Conservation (phyloP, 2,329 filamentous ascomycete genomes). For the Metarhizium anisopliae region DNA sequence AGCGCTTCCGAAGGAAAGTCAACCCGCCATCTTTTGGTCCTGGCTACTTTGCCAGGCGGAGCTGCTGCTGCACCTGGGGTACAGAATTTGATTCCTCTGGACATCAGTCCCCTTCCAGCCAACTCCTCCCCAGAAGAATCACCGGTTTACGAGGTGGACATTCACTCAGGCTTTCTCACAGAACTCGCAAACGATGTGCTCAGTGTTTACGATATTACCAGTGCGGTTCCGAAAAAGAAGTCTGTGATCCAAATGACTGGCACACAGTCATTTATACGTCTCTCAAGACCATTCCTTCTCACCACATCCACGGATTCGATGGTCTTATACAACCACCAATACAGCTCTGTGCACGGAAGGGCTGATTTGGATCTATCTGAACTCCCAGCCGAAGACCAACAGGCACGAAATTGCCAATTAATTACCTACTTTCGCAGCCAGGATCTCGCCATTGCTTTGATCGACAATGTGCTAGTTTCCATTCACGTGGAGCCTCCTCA, state of each 20-base stretch:
- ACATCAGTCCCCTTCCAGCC: conserved; percentile 27
- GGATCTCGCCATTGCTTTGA: conserved; percentile 55
- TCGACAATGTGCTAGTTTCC: conserved; percentile 55
- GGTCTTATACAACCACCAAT: conserved; percentile 61
- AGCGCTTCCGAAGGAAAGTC: conserved; percentile 20
- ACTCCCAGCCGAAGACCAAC: conserved; percentile 26
- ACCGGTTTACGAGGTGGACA: conserved; percentile 46
- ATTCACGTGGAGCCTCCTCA: conserved; percentile 59
- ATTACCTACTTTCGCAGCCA: conserved; percentile 56
- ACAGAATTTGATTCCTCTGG: conserved; percentile 29
- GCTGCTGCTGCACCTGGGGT: conserved; percentile 16
- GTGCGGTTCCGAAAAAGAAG: conserved; percentile 50
- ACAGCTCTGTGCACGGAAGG: conserved; percentile 49
- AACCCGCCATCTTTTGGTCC: conserved; percentile 21
- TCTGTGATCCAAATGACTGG: conserved; percentile 43
- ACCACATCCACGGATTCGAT: conserved; percentile 48
- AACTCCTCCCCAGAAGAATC: conserved; percentile 9
- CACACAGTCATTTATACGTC: conserved; percentile 53
- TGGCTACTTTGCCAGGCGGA: conserved; percentile 21
- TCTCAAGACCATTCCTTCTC: conserved; percentile 59
- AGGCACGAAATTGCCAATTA: conserved; percentile 32
- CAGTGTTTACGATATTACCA: conserved; percentile 54
- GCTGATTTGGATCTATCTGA: conserved; percentile 34
- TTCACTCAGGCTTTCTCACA: conserved; percentile 54
- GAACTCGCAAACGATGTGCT: conserved; percentile 46